Evolutionary conservation across 768 basidiomycete species (phyloP).

Genomic region (Termitomyces titanicus): DNA sequence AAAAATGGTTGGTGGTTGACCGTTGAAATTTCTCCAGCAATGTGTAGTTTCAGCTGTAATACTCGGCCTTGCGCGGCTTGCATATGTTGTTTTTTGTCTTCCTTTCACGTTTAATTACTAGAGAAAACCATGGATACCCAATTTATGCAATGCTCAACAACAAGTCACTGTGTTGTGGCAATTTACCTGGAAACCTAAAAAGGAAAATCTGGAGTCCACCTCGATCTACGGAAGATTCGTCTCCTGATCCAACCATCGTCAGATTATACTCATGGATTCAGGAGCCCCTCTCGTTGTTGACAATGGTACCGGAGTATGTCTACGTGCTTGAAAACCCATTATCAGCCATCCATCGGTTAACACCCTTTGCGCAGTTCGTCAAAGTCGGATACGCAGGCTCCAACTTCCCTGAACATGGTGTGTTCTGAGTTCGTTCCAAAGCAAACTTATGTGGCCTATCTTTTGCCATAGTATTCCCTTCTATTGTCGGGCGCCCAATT

Average conservation of each 20-base stretch:
- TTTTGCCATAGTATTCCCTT: conserved; percentile 75
- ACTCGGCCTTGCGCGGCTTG: no score
- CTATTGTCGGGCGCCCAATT: conserved; percentile 95
- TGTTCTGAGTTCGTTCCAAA: conserved; percentile 15
- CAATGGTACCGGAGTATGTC: conserved; percentile 82
- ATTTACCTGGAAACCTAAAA: not conserved
- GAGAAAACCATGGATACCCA: no score
- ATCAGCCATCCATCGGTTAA: conserved; percentile 2
- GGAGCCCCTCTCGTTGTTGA: conserved; percentile 72
- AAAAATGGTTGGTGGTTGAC: no score
- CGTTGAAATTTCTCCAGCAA: no score
- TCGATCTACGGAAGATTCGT: not conserved
- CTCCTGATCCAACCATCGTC: not conserved
- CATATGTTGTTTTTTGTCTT: no score
- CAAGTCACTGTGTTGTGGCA: no score
- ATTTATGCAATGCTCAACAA: no score
- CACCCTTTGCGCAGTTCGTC: conserved; percentile 58
- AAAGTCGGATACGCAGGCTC: conserved; percentile 90
- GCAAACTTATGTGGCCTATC: not conserved
- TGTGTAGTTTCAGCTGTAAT: no score
- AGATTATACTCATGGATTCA: conserved; percentile 33
- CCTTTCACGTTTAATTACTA: no score
- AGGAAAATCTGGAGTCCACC: not conserved
- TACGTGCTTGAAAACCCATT: not conserved
- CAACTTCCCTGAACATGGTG: conserved; percentile 94